Evolutionary conservation across 768 basidiomycete species (phyloP), one percentile per base, ranked within the genome.

Genomic region (Suillus americanus): DNA sequence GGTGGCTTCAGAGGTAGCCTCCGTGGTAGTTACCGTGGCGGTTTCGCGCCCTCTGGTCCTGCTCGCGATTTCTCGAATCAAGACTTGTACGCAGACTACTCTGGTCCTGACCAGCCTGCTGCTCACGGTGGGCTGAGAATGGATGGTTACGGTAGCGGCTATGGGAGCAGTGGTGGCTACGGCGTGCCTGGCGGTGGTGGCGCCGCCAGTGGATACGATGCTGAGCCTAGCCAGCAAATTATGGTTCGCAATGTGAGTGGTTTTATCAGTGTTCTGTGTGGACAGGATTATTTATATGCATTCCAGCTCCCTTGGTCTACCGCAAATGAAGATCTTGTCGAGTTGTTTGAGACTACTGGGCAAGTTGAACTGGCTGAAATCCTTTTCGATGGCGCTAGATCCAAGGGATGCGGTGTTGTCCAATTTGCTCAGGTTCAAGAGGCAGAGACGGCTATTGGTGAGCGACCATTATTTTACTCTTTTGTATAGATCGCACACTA

Each of bases 341-440:
- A 99, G 78, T 79, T 99, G 23, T 99, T 99, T 71, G 96, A 98
- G 81, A 99, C 97, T 40, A 97, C 96, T 0, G 97, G 96, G 12
- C 90, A 91, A 69, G 97, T 99, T 41, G 92, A 95, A 72, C 81
- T 94, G 40, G 97, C 97, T 3, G 97, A 99, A 78, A 97, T 98
- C 68, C 77, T 99, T 55, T 95, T 91, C 70, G 96, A 98, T 70
- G 92, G 93, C 18, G 89, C 91, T 0, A 88, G 97, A 62, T 94
- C 92, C 57, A 97, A 97, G 77, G 97, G 97, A 16, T 89, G 91
- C 65, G 97, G 97, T 71, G 92, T 99, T 53, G 97, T 98, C 14
- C 96, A 99, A 75, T 98, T 99, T 74, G 85, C 88, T 33, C 90
- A 92, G 71, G 86, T 92, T 30, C 74, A 81, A 8, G 96, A 98